Evolutionary conservation across 192 early-diverging fungal genomes (phyloP).

Genomic region (Paraglomus occultum): DNA sequence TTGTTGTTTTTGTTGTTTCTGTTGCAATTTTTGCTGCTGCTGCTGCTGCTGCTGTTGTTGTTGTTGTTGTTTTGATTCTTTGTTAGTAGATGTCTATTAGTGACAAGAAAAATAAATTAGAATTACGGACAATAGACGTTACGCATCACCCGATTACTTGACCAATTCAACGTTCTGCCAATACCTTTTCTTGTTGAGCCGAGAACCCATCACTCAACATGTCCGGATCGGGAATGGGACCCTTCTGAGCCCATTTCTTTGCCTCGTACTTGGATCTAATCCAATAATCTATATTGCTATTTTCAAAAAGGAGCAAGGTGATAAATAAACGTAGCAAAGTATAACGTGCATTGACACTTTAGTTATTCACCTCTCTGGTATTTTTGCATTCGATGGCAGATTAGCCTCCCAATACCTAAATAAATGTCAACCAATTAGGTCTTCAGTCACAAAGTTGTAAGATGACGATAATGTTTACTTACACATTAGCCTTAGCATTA

Average conservation of each 20-base stretch:
- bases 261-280: conserved; percentile 80
- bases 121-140: background rate
- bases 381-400: conserved; percentile 36
- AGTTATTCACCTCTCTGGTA: conserved; percentile 48
- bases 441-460: background rate
- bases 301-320: conserved; percentile 5
- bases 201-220: conserved; percentile 42
- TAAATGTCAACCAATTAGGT: conserved; percentile 5
- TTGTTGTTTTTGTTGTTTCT: background rate
- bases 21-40: background rate
- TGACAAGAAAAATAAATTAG: background rate
- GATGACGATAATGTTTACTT: conserved; percentile 26
- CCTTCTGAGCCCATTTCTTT: conserved; percentile 71
- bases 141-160: background rate
- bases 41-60: background rate
- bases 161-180: conserved; percentile 28
- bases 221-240: conserved; percentile 71
- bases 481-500: conserved; percentile 67
- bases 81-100: background rate
- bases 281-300: conserved; percentile 64
- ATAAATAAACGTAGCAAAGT: conserved; percentile 24
- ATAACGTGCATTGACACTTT: background rate
- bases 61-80: conserved; percentile 5
- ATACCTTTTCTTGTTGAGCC: conserved; percentile 21
- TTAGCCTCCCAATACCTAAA: conserved; percentile 58